Base-by-base conservation (phyloP, 331 rosid species). In the Prunus yedoensis region DNA sequence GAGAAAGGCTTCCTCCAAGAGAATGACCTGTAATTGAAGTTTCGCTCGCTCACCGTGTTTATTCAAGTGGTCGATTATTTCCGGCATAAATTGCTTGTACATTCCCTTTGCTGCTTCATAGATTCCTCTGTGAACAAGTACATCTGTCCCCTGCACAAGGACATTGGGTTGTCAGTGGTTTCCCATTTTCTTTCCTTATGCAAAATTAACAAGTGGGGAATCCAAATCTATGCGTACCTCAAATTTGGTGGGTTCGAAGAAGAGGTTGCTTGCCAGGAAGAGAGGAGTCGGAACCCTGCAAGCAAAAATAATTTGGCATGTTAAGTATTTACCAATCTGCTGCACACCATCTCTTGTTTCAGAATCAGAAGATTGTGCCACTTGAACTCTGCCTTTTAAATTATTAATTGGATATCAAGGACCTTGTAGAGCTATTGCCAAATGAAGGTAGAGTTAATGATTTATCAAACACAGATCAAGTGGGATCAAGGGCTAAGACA, bases 221-320 rank as follows among this genome's bases (percentile, higher is more conserved):
- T 54, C 1, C 35, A 38, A 14, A 64, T 74, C 25, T 58, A 66
- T 52, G 56, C 80, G 76, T 76, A 88, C 97, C 96, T 93, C 98
- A 69, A 91, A 91, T 81, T 91, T 91, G 20, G 96, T 81, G 6
- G 96, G 98, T 83, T 91, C 98, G 51, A 91, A 93, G 84, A 93
- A 89, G 59, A 93, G 96, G 66, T 91, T 78, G 97, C 97, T 81
- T 85, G 91, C 97, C 98, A 93, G 73, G 97, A 93, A 18, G 97
- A 84, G 11, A 91, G 74, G 97, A 93, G 57, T 91, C 97, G 13
- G 98, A 93, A 47, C 97, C 98, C 98, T 93, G 83, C 80, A 87
- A 70, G 74, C 63, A 62, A 45, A 16, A 76, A 61, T 61, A 80
- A 75, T 63, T 47, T 46, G n/a, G 59, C 56, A 10, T 50, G 8